A percentile compares a stretch with the other conserved stretches of the same genome.
Evolutionary conservation across 139 green algal species (phyloP).

Genomic region (Spirogloea muscicola): DNA sequence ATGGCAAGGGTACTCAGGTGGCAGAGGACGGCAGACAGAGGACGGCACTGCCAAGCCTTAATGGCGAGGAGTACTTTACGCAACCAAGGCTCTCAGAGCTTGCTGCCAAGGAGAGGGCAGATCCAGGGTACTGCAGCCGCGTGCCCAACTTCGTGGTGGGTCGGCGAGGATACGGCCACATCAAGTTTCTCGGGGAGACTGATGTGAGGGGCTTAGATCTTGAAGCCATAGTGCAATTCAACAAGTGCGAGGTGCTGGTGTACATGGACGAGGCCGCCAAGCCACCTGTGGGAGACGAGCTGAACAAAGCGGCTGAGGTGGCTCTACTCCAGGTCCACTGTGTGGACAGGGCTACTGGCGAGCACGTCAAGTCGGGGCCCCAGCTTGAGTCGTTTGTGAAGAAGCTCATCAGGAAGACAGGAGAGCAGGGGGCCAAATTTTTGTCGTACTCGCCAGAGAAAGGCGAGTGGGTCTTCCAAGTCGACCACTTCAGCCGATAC

Average conservation of each 20-base stretch:
- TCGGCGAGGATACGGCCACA: conserved; percentile 57
- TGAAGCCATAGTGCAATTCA: conserved; percentile 66
- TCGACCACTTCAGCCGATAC: conserved; percentile 92
- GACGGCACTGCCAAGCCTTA: not conserved
- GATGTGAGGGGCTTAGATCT: conserved; percentile 74
- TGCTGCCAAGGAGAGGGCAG: conserved; percentile 57
- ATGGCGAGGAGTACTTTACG: conserved; percentile 65
- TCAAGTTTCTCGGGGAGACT: conserved; percentile 75
- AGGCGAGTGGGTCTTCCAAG: conserved; percentile 80
- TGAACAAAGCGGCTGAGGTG: conserved; percentile 77
- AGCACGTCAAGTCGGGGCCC: conserved; percentile 35
- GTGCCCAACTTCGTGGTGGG: conserved; percentile 70
- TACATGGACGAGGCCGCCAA: conserved; percentile 70
- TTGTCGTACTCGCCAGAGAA: conserved; percentile 66
- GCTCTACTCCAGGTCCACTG: conserved; percentile 64
- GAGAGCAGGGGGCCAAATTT: conserved; percentile 70
- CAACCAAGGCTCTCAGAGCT: conserved; percentile 59
- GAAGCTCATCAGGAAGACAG: conserved; percentile 54
- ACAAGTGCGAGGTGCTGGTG: conserved; percentile 59
- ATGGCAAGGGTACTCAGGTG: too few relatives aligned
- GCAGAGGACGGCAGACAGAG: not conserved
- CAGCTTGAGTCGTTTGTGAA: conserved; percentile 55
- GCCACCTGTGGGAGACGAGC: conserved; percentile 68
- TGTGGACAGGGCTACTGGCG: conserved; percentile 52
- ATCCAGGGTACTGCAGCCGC: conserved; percentile 49